Evolutionary conservation across 352 stramenopile species (phyloP).

Genomic region (Phytophthora tubulina): DNA sequence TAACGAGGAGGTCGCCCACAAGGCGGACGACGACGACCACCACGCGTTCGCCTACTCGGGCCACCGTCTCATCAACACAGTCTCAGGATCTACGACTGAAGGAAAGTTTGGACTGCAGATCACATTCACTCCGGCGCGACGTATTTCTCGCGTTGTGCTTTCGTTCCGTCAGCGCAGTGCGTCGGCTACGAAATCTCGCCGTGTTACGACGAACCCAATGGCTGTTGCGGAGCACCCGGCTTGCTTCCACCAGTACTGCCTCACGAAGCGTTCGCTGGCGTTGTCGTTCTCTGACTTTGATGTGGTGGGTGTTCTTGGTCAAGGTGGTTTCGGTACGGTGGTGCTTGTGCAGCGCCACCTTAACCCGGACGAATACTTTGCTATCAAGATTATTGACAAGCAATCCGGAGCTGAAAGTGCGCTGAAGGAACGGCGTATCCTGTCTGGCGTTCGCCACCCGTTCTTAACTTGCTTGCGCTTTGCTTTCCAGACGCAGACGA

Average conservation of each 20-base stretch:
- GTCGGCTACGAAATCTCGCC: constrained; percentile 50
- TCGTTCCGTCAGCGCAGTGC: constrained; percentile 79
- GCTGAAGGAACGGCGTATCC: constrained; percentile 79
- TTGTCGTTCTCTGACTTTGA: constrained; percentile 90
- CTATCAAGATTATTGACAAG: constrained; percentile 92
- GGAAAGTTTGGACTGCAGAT: constrained; percentile 84
- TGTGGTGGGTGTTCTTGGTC: constrained; percentile 83
- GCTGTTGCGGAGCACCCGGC: constrained; percentile 76
- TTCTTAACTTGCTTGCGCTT: constrained; percentile 87
- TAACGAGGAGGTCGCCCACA: constrained; percentile 58
- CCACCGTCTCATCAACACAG: constrained; percentile 76
- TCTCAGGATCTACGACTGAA: constrained; percentile 76
- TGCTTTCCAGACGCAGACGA: constrained; percentile 88
- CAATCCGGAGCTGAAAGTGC: constrained; percentile 78
- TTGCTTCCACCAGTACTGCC: constrained; percentile 86
- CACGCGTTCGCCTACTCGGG: constrained; percentile 70
- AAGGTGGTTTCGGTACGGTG: constrained; percentile 84
- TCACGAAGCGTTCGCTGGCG: constrained; percentile 85
- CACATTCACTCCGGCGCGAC: constrained; percentile 84
- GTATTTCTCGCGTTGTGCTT: constrained; percentile 85
- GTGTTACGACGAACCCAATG: constrained; percentile 82
- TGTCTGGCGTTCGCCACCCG: constrained; percentile 80
- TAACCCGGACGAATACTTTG: constrained; percentile 83
- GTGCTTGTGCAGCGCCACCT: constrained; percentile 84
- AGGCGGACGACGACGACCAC: constrained; percentile 79